phyloP scores from a whole-genome alignment of 2,329 filamentous ascomycete genomes.

The Neonectria coccinea region DNA sequence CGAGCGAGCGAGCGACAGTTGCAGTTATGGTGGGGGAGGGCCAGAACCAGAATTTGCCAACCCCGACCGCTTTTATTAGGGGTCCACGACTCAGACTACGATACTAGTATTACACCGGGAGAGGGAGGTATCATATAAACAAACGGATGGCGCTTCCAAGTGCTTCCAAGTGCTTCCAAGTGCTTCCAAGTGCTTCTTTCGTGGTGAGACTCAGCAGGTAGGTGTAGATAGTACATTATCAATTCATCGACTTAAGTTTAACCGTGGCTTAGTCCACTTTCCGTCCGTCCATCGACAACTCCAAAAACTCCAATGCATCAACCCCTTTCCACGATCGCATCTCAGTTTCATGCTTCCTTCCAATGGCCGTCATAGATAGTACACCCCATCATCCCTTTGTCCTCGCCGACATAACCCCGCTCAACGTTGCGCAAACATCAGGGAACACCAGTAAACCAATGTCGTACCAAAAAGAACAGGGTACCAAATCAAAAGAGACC shows the following conservation, averaged over 20 bases:
- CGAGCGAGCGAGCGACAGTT: neutral
- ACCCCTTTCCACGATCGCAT: neutral
- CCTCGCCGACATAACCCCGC: neutral
- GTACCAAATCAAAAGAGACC: neutral
- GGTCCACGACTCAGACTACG: neutral
- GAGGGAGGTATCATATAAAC: no score
- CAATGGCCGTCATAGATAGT: neutral
- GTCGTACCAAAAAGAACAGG: neutral
- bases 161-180: no score
- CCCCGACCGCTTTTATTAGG: conserved; percentile 21
- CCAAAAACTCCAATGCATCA: conserved; percentile 9
- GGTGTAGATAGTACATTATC: conserved; percentile 1
- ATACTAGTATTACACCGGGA: no score
- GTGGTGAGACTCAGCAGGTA: neutral
- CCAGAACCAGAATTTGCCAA: conserved; percentile 22
- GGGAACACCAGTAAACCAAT: neutral
- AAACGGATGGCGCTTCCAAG: no score
- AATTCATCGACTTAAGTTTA: conserved; percentile 11
- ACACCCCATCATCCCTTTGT: neutral
- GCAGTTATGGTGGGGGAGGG: conserved; percentile 18
- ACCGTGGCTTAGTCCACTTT: conserved; percentile 1
- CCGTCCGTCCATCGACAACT: neutral
- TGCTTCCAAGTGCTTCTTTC: neutral
- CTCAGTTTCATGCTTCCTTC: neutral
- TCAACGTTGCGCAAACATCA: neutral